phyloP scores from a whole-genome alignment of 129 eudicot species.

The Flaveria brownii region DNA sequence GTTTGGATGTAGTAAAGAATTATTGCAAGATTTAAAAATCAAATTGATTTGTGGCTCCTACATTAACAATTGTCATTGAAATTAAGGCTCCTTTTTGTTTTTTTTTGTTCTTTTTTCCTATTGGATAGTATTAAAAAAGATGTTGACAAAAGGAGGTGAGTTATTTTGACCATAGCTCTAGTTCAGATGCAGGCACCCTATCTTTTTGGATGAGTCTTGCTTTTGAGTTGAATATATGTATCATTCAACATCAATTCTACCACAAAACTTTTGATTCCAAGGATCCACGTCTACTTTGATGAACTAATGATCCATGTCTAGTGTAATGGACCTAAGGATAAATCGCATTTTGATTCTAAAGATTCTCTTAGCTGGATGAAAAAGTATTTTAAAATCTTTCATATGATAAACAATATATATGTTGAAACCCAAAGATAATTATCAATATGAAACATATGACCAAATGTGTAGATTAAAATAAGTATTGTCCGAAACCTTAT shows the following conservation, averaged over 20 bases:
- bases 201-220: slow-evolving; percentile 21
- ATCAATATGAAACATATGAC: too few species aligned
- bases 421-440: too few species aligned
- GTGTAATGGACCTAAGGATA: too few species aligned
- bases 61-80: slow-evolving; percentile 25
- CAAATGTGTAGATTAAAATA: too few species aligned
- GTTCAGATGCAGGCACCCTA: slow-evolving; percentile 27
- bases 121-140: slow-evolving; percentile 18
- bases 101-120: too few species aligned
- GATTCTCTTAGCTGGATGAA: background rate
- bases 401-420: too few species aligned
- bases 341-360: too few species aligned
- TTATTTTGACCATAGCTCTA: slow-evolving; percentile 29
- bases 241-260: slow-evolving; percentile 8
- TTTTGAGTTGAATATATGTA: slow-evolving; percentile 9
- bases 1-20: background rate
- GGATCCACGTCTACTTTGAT: background rate
- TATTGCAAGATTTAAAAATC: background rate
- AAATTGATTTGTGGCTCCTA: slow-evolving; percentile 33
- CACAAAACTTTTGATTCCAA: slow-evolving; percentile 14
- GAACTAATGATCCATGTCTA: background rate
- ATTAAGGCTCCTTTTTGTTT: background rate
- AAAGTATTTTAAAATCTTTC: too few species aligned
- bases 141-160: slow-evolving; percentile 15
- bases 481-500: too few species aligned